These are phyloP conservation scores for Dictyostelium purpureum DNA, from an alignment of 78 protist genomes.

Conservation along the genomic window DNA sequence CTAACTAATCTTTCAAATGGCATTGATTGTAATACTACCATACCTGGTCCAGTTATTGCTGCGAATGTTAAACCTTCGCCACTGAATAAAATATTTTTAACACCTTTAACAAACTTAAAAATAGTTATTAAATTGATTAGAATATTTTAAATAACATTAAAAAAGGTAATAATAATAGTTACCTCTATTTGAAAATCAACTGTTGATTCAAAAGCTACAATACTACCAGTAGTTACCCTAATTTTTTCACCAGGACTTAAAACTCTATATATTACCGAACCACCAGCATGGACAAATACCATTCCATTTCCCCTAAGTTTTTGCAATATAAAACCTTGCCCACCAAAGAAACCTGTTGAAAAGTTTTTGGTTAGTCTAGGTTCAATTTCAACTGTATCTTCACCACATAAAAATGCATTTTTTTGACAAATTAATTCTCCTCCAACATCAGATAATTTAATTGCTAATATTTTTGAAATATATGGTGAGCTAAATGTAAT, in stretches of 20 bases:
- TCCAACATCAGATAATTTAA: constrained; percentile 45
- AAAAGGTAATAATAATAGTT: not conserved
- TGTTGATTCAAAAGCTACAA: constrained; percentile 53
- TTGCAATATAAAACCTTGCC: constrained; percentile 71
- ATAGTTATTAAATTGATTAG: not conserved
- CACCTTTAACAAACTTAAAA: constrained; percentile 36
- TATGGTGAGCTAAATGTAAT: constrained; percentile 68
- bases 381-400: constrained; percentile 31
- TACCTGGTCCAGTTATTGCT: constrained; percentile 54
- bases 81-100: constrained; percentile 35
- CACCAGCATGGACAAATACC: constrained; percentile 61
- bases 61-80: constrained; percentile 62
- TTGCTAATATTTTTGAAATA: constrained; percentile 60
- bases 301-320: constrained; percentile 32
- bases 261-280: constrained; percentile 33
- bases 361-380: constrained; percentile 31
- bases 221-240: constrained; percentile 39
- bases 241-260: constrained; percentile 15
- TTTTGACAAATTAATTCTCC: constrained; percentile 59
- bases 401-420: constrained; percentile 69
- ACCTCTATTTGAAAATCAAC: constrained; percentile 22
- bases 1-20: constrained; percentile 69
- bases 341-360: constrained; percentile 58
- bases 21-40: constrained; percentile 30
- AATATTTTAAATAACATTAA: not conserved